Evolutionary conservation across 1,284 basidiomycete genomes (phyloP), one percentile per base, ranked within the genome.

Genomic region (Cryptococcus sp.): DNA sequence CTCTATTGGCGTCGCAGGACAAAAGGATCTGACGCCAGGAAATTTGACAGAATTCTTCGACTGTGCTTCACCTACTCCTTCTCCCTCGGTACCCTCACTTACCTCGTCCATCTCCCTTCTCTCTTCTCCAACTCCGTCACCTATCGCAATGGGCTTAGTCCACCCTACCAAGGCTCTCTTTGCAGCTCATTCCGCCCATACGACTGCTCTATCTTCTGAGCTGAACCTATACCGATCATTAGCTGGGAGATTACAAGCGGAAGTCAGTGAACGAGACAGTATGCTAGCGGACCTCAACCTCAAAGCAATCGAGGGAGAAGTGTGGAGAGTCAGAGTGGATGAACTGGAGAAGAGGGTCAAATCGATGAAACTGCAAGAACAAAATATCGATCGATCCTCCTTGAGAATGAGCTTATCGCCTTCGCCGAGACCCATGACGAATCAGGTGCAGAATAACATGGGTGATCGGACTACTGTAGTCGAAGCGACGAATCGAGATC

Each of bases 1-100:
- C 38, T 8, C 42, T 15, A 46, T 42, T 14, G 13, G 51, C 36
- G 13, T 23, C 1, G 13, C 34, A n/a, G 30, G n/a, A 36, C 13
- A 38, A 52, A 30, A n/a, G 14, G 10, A 36, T 38, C 10, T 33
- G 3, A 46, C 38, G 11, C 46, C 54, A 32, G 65, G 59, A 13
- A 58, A 71, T 41, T 46, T 54, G 10, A 71, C 68, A 7, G 56
- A 66, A 38, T 71, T 65, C 60, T 71, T 65, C 50, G 68, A 71
- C 45, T 67, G 65, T 37, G 58, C 57, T 15, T 49, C 63, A 3
- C 61, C 62, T 41, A 56, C 56, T 31, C 52, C 58, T 45, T 45
- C 50, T 11, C 45, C 58, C 14, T 57, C 56, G 11, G 15, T n/a
- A 33, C 15, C 49, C 43, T 35, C 60, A 51, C 23, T 57, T 32